Conservation (phyloP, 1,284 basidiomycete genomes). For the Chalciporus sp. region DNA sequence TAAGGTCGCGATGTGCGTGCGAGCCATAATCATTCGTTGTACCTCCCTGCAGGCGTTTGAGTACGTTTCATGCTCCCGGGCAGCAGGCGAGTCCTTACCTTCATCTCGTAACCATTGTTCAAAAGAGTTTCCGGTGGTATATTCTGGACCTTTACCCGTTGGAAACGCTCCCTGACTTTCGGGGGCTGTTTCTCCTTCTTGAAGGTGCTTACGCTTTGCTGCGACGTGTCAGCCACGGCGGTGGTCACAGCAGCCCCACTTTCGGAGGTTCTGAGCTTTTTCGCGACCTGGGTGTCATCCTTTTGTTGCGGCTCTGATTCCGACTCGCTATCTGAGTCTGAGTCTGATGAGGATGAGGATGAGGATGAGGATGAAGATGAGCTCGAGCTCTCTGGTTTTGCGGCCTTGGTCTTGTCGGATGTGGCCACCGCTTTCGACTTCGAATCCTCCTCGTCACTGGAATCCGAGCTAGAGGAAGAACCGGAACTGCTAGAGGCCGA, state of each 20-base stretch:
- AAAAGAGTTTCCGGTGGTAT: slow-evolving; percentile 63
- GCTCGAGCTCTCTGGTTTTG: slow-evolving; percentile 8
- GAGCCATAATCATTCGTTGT: slow-evolving; percentile 84
- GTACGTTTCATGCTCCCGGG: background rate
- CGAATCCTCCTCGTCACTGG: slow-evolving; percentile 12
- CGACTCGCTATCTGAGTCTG: slow-evolving; percentile 27
- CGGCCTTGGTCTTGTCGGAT: background rate
- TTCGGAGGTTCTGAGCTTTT: slow-evolving; percentile 60
- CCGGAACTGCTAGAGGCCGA: slow-evolving; percentile 16
- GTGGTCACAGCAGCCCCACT: slow-evolving; percentile 53
- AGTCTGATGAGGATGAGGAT: slow-evolving; percentile 15
- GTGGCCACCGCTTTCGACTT: background rate
- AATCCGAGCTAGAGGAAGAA: slow-evolving; percentile 16
- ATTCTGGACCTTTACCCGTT: slow-evolving; percentile 76
- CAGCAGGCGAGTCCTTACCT: slow-evolving; percentile 51
- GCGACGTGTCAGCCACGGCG: slow-evolving; percentile 32
- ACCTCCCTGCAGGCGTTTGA: slow-evolving; percentile 31
- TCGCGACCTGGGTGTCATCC: slow-evolving; percentile 40
- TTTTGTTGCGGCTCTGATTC: background rate
- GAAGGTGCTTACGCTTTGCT: slow-evolving; percentile 5
- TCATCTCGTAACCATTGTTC: slow-evolving; percentile 85
- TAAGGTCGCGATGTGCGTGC: slow-evolving; percentile 82
- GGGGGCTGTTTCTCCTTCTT: slow-evolving; percentile 39
- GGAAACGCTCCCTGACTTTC: slow-evolving; percentile 67
- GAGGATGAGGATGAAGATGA: background rate